A percentile compares a stretch with the other conserved stretches of the same genome.
Conservation (phyloP, 176 grass and related monocot genomes). For the Triticum turgidum region DNA sequence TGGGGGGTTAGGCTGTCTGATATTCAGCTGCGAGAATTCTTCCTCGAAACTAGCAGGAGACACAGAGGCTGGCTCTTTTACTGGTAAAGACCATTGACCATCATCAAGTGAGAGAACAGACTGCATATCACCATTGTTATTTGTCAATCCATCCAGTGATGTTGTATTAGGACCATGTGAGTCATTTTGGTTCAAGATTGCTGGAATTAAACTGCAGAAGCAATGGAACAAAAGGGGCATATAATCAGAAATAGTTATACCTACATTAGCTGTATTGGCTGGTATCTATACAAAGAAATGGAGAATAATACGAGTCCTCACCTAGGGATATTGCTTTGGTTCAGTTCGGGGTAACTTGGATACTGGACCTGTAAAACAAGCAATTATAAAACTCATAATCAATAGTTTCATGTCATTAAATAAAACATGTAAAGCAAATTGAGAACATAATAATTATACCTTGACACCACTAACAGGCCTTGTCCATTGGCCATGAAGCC, state of each 20-base stretch:
- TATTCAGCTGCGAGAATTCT: constrained; percentile 70
- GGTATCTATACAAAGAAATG: constrained; percentile 1
- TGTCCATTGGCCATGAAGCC: constrained; percentile 60
- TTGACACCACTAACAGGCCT: constrained; percentile 62
- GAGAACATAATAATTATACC: constrained; percentile 59
- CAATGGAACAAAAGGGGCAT: constrained; percentile 10
- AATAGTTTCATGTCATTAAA: constrained; percentile 23
- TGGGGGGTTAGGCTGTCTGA: constrained; percentile 74
- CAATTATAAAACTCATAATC: constrained; percentile 23
- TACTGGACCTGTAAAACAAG: constrained; percentile 77
- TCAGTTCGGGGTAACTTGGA: constrained; percentile 69
- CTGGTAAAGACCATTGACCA: constrained; percentile 72
- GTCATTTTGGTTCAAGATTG: constrained; percentile 55
- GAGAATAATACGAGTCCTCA: constrained; percentile 38
- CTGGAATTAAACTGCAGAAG: constrained; percentile 54
- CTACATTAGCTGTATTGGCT: neutral
- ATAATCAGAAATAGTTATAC: constrained; percentile 23
- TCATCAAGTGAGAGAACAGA: constrained; percentile 91
- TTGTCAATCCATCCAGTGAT: constrained; percentile 30
- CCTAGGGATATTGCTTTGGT: constrained; percentile 63
- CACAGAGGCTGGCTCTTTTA: constrained; percentile 44
- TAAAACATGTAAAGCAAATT: constrained; percentile 2
- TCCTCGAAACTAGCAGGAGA: constrained; percentile 45
- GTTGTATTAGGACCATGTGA: constrained; percentile 36
- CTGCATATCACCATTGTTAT: constrained; percentile 67